A percentile compares a stretch with the other conserved stretches of the same genome.
phyloP scores from a whole-genome alignment of 208 protist species.

The Phytomonas serpens region DNA sequence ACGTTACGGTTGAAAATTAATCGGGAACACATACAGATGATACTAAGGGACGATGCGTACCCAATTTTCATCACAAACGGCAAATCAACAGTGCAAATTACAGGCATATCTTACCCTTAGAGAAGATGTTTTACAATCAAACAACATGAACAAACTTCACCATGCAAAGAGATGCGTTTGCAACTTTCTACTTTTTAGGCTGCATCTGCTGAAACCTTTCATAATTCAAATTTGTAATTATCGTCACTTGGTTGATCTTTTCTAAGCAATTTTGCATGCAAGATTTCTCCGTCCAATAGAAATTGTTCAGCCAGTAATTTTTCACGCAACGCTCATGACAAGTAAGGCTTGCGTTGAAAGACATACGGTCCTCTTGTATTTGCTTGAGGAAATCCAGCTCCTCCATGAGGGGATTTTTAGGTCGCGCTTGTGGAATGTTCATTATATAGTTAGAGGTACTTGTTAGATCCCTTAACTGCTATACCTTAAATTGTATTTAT shows the following conservation, averaged over 20 bases:
- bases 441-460: neutral
- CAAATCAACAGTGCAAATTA: neutral
- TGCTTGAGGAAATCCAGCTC: constrained; percentile 76
- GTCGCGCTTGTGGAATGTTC: constrained; percentile 8
- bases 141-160: neutral
- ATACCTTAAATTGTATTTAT: constrained; percentile 9
- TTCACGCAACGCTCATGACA: constrained; percentile 80
- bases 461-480: constrained; percentile 1
- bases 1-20: constrained; percentile 9
- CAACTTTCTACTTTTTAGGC: constrained; percentile 13
- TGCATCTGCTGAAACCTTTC: constrained; percentile 64
- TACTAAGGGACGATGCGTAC: neutral
- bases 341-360: constrained; percentile 45
- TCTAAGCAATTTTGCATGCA: constrained; percentile 89
- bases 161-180: neutral
- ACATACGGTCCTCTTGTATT: constrained; percentile 88
- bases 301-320: constrained; percentile 76
- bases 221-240: constrained; percentile 85
- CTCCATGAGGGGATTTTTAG: constrained; percentile 54
- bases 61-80: neutral
- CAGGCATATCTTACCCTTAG: neutral
- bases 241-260: constrained; percentile 71
- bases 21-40: constrained; percentile 4
- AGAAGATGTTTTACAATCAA: neutral
- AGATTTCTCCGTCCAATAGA: constrained; percentile 58